Evolutionary conservation across 1,284 basidiomycete species (phyloP), one percentile per base, ranked within the genome.

Genomic region (Trichosporon inkin): DNA sequence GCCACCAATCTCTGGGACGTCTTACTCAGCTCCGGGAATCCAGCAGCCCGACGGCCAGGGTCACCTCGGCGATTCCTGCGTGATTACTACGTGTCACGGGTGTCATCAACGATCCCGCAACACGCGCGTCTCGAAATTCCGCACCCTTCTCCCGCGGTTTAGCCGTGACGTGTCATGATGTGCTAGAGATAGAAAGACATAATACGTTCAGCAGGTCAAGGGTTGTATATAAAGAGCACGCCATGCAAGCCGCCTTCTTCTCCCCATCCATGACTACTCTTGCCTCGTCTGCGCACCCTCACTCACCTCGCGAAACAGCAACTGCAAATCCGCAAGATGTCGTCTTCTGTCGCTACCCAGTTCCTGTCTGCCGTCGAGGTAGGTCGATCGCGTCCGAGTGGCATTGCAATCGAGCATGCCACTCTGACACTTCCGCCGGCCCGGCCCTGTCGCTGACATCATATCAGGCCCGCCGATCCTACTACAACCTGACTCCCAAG

Each of bases 401-500:
- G n/a, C 19, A 24, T n/a, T 13, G 14, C 20, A 34, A 11, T n/a
- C 20, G 7, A n/a, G 6, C 16, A 2, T 28, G 17, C 36, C 53
- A 1, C 17, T 4, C 36, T 17, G 5, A 14, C 34, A 47, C 10
- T 19, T 10, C 19, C 56, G 10, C 37, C 32, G 4, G 14, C 1
- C 17, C 4, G 38, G 10, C 40, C 40, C 32, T 35, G 4, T 7
- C 22, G 22, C 57, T 63, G 54, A 58, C 38, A 16, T 20, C 28
- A 13, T 32, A 32, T 5, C 61, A 77, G 75, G 61, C 69, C 40
- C 79, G 81, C 49, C 77, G 81, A 39, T 70, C 75, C n/a, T 72
- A 77, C 71, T 82, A 82, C 69, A 68, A 70, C 22, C 70, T 82
- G 19, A 71, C 71, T 55, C 72, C 76, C 64, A 70, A 74, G 58